Evolutionary conservation across 768 basidiomycete species (phyloP).

Genomic region (Podaxis sp.): DNA sequence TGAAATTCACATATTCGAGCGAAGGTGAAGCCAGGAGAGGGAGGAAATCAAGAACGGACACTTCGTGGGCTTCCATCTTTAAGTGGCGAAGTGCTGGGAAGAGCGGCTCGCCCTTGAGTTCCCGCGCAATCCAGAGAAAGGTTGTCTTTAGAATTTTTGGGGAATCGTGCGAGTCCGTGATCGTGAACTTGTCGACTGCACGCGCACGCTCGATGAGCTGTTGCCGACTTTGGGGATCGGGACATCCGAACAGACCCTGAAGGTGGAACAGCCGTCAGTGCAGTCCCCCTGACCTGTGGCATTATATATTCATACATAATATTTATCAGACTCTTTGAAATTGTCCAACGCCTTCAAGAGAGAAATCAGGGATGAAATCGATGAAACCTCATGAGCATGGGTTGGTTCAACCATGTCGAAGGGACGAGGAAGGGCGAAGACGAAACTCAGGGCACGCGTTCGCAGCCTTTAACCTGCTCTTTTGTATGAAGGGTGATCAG

Average conservation of each 20-base stretch:
- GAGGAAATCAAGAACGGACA: not conserved
- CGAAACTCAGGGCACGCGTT: not conserved
- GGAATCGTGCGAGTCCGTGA: not conserved
- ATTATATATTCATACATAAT: not conserved
- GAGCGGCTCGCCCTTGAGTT: not conserved
- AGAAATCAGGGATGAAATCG: not conserved
- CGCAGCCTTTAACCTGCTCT: no score
- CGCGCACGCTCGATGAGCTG: not conserved
- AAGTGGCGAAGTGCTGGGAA: not conserved
- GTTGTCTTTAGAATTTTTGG: not conserved
- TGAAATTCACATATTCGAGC: not conserved
- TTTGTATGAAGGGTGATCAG: no score
- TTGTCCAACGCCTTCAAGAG: not conserved
- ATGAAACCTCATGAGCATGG: no score
- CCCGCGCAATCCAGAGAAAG: not conserved
- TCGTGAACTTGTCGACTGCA: not conserved
- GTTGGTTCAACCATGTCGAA: no score
- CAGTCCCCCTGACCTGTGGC: not conserved
- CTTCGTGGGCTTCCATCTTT: not conserved
- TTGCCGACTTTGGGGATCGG: not conserved
- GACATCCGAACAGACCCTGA: not conserved
- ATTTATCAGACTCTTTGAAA: not conserved
- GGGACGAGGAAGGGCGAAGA: not conserved
- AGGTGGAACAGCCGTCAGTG: not conserved
- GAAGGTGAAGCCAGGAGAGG: not conserved